phyloP scores from a whole-genome alignment of 1,284 basidiomycete genomes.

The Leucoagaricus sp. region DNA sequence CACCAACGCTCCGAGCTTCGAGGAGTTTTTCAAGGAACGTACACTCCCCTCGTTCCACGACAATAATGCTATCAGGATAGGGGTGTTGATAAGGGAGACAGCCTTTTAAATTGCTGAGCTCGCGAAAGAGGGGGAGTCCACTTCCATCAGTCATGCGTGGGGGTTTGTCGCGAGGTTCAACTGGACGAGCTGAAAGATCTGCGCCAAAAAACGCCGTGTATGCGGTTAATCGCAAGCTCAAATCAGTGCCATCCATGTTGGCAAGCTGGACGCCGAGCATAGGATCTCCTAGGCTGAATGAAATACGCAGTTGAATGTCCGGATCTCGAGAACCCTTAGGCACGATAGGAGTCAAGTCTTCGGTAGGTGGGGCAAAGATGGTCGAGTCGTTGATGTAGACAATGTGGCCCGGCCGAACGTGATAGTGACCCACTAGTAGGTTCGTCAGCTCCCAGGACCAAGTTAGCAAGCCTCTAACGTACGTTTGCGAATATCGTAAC shows the following conservation, averaged over 20 bases:
- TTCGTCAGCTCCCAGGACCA: conserved; percentile 12
- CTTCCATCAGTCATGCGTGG: conserved; percentile 49
- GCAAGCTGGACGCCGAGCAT: conserved; percentile 37
- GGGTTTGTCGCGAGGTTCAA: conserved; percentile 24
- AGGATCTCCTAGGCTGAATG: conserved; percentile 50
- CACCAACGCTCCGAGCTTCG: conserved; percentile 63
- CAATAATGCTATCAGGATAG: conserved; percentile 52
- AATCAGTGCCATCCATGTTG: conserved; percentile 29
- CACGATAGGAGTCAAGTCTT: conserved; percentile 25
- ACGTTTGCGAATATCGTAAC: conserved; percentile 86
- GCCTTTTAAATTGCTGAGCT: conserved; percentile 54
- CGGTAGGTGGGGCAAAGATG: conserved; percentile 43
- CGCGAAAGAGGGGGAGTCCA: conserved; percentile 54
- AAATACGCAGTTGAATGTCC: conserved; percentile 61
- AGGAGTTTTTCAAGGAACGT: conserved; percentile 82
- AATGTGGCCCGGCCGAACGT: conserved; percentile 75
- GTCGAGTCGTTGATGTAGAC: conserved; percentile 81
- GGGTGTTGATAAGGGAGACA: conserved; percentile 53
- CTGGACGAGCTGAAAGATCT: conserved; percentile 43
- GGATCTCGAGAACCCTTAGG: conserved; percentile 33
- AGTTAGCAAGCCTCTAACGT: conserved; percentile 26
- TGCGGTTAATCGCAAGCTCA: conserved; percentile 54
- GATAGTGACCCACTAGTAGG: conserved; percentile 78
- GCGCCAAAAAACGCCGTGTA: conserved; percentile 75
- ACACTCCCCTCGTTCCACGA: conserved; percentile 73